These are phyloP conservation scores for Saccharomycopsis sp. DNA, from an alignment of 805 yeast species.

Conservation along the genomic window DNA sequence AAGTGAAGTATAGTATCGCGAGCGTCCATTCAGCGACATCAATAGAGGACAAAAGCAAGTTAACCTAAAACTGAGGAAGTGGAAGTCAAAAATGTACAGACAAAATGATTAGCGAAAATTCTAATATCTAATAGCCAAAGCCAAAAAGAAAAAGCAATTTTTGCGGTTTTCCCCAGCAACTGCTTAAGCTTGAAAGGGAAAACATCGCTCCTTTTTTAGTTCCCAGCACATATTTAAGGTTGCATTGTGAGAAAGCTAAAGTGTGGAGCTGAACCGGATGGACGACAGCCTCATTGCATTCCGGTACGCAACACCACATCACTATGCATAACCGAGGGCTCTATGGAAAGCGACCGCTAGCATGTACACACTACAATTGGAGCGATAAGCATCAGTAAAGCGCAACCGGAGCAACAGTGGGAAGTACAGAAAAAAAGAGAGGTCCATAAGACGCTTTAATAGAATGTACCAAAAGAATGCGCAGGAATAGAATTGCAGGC, in stretches of 20 bases:
- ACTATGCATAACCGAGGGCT: neutral
- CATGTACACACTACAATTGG: neutral
- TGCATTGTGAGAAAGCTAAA: neutral
- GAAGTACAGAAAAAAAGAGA: too few species aligned
- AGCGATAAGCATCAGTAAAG: neutral
- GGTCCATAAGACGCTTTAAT: too few species aligned
- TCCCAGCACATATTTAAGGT: neutral
- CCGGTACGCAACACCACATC: neutral
- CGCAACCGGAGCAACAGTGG: too few species aligned
- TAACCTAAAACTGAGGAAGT: neutral
- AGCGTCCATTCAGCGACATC: neutral
- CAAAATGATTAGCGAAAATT: neutral
- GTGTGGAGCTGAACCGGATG: neutral
- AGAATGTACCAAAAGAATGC: too few species aligned
- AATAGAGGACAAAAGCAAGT: neutral
- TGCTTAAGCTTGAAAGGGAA: neutral
- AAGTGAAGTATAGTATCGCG: neutral
- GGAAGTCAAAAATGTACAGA: neutral
- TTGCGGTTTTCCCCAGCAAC: neutral
- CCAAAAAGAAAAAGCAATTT: neutral
- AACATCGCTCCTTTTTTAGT: neutral
- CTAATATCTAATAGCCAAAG: neutral
- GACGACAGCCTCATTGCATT: neutral
- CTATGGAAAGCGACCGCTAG: neutral
- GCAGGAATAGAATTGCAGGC: neutral